Evolutionary conservation across 1,139 yeast species (phyloP), one percentile per base, ranked within the genome.

Genomic region (Saccharomyces hybrid): DNA sequence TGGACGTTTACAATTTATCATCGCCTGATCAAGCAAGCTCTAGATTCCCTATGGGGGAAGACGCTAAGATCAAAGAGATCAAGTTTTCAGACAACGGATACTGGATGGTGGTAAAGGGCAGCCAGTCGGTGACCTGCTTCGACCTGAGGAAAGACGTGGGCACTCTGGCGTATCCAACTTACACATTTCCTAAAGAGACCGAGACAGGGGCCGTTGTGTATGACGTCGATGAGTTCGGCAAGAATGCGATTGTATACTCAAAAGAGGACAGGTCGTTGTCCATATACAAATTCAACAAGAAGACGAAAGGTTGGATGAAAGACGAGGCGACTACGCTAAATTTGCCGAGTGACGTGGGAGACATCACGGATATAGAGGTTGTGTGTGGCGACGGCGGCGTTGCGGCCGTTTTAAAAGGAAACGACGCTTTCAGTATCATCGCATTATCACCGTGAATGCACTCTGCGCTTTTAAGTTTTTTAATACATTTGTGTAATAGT

Each of bases 21-120:
- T 53, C 57, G 8, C 61, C 64, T 8, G 28, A 50, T 7, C 60
- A 57, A 25, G 29, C 47, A 5, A 59, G 65, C 2, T 58, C 59
- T 3, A 46, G 47, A 8, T 55, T 58, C 28, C 13, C 29, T 5
- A 42, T 57, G 14, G 57, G 54, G 3, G 44, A 55, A 29, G 59
- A 63, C 31, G 62, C 67, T 0, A 53, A 56, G 1, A 74, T 82
- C 4, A 61, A 69, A 5, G 70, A 73, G 23, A 62, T 86, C 1
- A 66, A 69, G 49, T 86, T 86, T 72, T 84, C 86, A 7, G 73
- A 78, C 29, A 86, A 86, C 64, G 95, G 95, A 4, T 85, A 83
- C 68, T 84, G 89, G 86, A 69, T 86, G 52, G 73, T 72, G 63
- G 69, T 75, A 59, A 54, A 59, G 13, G 60, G 67, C 27, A 61